Evolutionary conservation across 73 alveolate genomes (phyloP).

Genomic region (Paraurostyla sp.): DNA sequence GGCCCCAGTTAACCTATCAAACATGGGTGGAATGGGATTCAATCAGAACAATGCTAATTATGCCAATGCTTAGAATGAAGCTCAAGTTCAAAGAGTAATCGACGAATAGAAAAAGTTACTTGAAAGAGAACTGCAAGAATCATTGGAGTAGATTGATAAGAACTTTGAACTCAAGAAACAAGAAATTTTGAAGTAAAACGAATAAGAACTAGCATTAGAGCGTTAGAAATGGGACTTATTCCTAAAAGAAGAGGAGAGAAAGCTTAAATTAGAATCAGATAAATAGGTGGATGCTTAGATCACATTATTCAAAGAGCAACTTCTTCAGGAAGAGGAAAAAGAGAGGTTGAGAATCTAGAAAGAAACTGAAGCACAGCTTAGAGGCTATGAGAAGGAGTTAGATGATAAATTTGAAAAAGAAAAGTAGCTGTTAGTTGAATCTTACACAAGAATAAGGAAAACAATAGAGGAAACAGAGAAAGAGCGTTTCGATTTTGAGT

Average conservation of each 20-base stretch:
- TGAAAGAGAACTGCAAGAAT: not conserved
- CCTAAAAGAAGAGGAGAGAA: conserved; percentile 51
- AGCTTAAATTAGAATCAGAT: conserved; percentile 30
- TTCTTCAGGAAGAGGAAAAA: conserved; percentile 51
- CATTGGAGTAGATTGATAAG: conserved; percentile 35
- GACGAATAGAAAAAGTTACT: not conserved
- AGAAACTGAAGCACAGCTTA: not conserved
- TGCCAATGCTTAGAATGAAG: not conserved
- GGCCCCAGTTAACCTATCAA: no score
- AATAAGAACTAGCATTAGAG: conserved; percentile 42
- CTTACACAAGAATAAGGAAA: conserved; percentile 48
- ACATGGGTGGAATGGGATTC: no score
- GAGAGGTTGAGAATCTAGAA: conserved; percentile 14
- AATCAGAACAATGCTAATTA: not conserved
- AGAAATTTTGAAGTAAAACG: conserved; percentile 25
- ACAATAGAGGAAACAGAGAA: conserved; percentile 62
- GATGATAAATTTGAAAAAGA: conserved; percentile 54
- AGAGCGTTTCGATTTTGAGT: conserved; percentile 53
- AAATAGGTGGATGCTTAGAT: conserved; percentile 36
- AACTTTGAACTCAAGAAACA: conserved; percentile 48
- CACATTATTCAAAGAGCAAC: conserved; percentile 27
- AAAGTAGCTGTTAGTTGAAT: not conserved
- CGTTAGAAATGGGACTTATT: conserved; percentile 40
- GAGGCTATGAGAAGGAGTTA: conserved; percentile 13
- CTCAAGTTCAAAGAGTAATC: not conserved